Percentiles rank a stretch among this genome's conserved stretches.
Conservation (phyloP, 192 early-diverging fungal genomes). For the Backusella luteola region DNA sequence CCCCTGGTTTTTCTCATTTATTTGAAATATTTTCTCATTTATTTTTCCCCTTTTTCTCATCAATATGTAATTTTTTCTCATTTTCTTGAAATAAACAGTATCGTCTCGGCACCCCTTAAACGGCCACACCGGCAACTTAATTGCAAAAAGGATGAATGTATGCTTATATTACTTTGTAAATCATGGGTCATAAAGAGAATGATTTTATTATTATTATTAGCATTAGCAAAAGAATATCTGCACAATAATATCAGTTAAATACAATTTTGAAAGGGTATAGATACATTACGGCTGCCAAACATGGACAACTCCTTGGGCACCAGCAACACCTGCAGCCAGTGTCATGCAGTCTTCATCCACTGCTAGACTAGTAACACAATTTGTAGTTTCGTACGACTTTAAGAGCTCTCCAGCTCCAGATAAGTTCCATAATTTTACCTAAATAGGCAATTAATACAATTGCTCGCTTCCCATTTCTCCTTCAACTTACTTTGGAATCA, state of each 20-base stretch:
- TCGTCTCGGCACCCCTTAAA: too few relatives aligned
- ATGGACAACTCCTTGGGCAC: conserved; percentile 22
- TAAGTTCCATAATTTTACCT: conserved; percentile 27
- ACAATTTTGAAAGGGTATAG: background rate
- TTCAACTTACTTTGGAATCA: conserved; percentile 17
- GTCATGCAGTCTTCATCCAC: conserved; percentile 19
- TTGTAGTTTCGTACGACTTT: conserved; percentile 14
- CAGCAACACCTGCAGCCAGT: conserved; percentile 26
- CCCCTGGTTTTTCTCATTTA: too few relatives aligned
- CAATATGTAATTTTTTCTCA: too few relatives aligned
- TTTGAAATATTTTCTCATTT: too few relatives aligned
- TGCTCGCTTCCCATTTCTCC: background rate
- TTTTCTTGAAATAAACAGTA: too few relatives aligned
- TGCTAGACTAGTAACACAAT: conserved; percentile 17
- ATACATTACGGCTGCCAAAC: conserved; percentile 16
- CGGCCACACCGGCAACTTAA: too few relatives aligned
- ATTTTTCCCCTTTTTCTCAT: too few relatives aligned
- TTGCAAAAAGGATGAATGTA: too few relatives aligned
- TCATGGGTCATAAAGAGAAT: background rate
- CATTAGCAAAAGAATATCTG: background rate
- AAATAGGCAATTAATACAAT: background rate
- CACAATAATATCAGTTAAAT: background rate
- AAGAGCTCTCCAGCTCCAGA: background rate
- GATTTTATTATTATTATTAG: background rate
- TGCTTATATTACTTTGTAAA: too few relatives aligned